Conservation (phyloP, 148 eudicot genomes). For the Vaccinium corymbosum region DNA sequence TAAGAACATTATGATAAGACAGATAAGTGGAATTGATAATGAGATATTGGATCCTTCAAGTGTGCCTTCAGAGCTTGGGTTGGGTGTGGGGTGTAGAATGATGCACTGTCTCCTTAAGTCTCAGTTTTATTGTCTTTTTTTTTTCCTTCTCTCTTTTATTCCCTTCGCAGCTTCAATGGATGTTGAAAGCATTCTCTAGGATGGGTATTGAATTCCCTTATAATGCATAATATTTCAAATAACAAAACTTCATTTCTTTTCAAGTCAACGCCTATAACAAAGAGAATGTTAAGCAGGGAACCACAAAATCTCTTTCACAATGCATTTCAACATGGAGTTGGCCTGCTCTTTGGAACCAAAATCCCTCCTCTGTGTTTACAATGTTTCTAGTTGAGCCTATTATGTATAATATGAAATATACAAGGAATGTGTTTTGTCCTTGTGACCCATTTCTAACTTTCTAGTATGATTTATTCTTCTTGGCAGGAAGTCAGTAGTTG, state of each 20-base stretch:
- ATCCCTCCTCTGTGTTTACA: not conserved
- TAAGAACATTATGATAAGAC: no score
- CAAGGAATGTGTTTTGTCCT: not conserved
- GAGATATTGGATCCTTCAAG: not conserved
- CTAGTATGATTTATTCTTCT: not conserved
- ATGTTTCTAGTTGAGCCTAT: not conserved
- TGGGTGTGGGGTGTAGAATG: no score
- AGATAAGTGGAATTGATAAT: not conserved
- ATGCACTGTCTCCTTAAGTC: no score
- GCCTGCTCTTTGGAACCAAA: not conserved
- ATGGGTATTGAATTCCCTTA: not conserved
- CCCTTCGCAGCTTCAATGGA: not conserved
- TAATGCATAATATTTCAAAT: not conserved
- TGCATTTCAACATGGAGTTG: not conserved
- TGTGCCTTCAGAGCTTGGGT: no score
- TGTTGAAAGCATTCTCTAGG: not conserved
- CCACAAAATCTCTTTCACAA: not conserved
- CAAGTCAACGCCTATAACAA: not conserved
- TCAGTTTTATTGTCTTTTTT: not conserved
- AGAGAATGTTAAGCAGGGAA: slow-evolving; percentile 64
- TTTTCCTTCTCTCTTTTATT: not conserved
- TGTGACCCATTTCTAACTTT: not conserved
- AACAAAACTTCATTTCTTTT: not conserved
- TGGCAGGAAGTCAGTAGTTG: not conserved
- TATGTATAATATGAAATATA: not conserved